phyloP scores from a whole-genome alignment of 805 yeast genomes.

The Metschnikowia hibisci region DNA sequence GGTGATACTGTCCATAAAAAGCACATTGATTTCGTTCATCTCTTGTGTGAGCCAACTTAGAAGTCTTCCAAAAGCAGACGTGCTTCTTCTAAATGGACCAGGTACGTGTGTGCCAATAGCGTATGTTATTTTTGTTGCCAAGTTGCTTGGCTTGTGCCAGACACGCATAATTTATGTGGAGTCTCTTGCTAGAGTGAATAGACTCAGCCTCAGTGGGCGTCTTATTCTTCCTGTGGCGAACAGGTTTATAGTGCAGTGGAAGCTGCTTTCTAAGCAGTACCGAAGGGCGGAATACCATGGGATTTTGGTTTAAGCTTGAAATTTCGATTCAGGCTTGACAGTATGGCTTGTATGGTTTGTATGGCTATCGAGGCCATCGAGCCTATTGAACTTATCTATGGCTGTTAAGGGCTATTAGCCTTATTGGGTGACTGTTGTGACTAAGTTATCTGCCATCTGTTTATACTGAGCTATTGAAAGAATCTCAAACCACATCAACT shows the following conservation, averaged over 20 bases:
- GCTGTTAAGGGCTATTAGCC: too few species aligned
- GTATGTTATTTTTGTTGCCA: constrained; percentile 49
- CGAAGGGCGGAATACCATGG: constrained; percentile 73
- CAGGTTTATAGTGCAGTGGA: constrained; percentile 90
- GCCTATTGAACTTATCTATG: too few species aligned
- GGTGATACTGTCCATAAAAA: constrained; percentile 41
- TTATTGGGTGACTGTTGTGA: too few species aligned
- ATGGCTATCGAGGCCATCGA: too few species aligned
- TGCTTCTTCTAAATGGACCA: constrained; percentile 69
- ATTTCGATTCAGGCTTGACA: too few species aligned
- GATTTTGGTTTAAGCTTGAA: constrained; percentile 52
- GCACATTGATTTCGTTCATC: constrained; percentile 39
- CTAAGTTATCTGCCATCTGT: too few species aligned
- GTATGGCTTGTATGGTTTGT: too few species aligned
- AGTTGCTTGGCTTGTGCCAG: constrained; percentile 41
- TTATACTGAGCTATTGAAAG: too few species aligned
- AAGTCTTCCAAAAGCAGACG: constrained; percentile 33
- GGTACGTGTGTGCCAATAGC: constrained; percentile 76
- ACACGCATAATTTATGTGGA: constrained; percentile 77
- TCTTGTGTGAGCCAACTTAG: constrained; percentile 27
- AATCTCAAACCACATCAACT: too few species aligned
- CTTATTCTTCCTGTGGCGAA: constrained; percentile 68
- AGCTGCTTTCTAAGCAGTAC: constrained; percentile 47
- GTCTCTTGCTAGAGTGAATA: constrained; percentile 76
- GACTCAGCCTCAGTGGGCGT: constrained; percentile 72